A percentile compares a stretch with the other conserved stretches of the same genome.
Evolutionary conservation across 192 early-diverging fungal genomes (phyloP).

Genomic region (Linnemannia hyalina): DNA sequence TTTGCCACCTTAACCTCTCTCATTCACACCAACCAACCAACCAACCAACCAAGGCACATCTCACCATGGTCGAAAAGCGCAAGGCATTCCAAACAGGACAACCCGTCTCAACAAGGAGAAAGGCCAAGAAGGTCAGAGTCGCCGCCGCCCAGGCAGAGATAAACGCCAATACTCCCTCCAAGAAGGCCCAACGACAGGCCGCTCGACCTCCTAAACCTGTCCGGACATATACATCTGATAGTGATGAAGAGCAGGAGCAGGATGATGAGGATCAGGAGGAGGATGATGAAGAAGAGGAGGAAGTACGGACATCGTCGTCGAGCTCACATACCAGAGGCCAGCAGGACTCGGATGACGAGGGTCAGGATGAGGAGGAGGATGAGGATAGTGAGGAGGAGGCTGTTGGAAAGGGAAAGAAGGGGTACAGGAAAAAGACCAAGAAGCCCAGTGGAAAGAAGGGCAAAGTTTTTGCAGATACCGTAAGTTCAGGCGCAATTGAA

Average conservation of each 20-base stretch:
- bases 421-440: constrained; percentile 42
- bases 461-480: constrained; percentile 51
- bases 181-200: constrained; percentile 33
- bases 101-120: constrained; percentile 45
- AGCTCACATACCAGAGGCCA: background rate
- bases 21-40: background rate
- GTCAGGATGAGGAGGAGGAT: constrained; percentile 16
- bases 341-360: constrained; percentile 11
- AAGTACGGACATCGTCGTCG: background rate
- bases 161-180: constrained; percentile 34
- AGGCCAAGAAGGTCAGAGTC: constrained; percentile 43
- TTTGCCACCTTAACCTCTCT: background rate
- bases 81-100: constrained; percentile 51
- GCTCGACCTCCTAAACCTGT: constrained; percentile 19
- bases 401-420: constrained; percentile 43
- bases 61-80: constrained; percentile 17
- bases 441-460: constrained; percentile 54
- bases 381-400: constrained; percentile 28
- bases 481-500: background rate
- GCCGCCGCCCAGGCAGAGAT: constrained; percentile 21
- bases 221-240: constrained; percentile 14
- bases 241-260: constrained; percentile 18
- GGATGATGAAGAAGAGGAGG: background rate
- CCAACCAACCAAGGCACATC: background rate
- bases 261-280: constrained; percentile 13